These are phyloP conservation scores for Pneumocystis wakefieldiae DNA, from an alignment of 1,139 yeast genomes.

Conservation along the genomic window DNA sequence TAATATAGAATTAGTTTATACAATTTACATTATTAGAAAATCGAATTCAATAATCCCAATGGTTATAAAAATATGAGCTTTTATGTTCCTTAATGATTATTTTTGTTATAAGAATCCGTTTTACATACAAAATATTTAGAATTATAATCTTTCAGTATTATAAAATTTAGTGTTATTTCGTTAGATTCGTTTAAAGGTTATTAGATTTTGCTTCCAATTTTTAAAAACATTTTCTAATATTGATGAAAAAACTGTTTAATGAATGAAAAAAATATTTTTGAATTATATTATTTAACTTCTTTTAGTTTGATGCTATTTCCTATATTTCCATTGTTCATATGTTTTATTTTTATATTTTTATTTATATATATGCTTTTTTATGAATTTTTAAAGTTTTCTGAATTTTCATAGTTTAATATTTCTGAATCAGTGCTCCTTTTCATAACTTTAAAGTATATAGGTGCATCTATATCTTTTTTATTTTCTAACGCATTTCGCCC, in stretches of 20 bases:
- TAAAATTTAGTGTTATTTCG: neutral
- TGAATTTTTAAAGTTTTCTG: neutral
- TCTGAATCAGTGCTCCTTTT: neutral
- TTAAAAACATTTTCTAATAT: neutral
- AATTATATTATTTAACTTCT: neutral
- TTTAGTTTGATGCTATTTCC: neutral
- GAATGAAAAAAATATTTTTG: neutral
- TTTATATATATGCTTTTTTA: neutral
- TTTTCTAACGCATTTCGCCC: neutral
- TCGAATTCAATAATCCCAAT: neutral
- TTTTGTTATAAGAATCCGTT: neutral
- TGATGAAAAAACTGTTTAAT: neutral
- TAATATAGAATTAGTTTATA: too few species aligned
- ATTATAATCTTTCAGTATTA: neutral
- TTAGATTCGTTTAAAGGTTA: neutral
- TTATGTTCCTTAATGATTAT: neutral
- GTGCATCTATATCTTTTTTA: neutral
- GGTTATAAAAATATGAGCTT: neutral
- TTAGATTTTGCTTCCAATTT: neutral
- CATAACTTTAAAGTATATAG: neutral
- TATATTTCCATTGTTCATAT: neutral
- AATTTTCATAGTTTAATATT: neutral
- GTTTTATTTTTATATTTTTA: neutral
- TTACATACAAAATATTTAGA: neutral
- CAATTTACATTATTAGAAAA: neutral